Percentiles rank a stretch among this genome's conserved stretches.
phyloP scores from a whole-genome alignment of 2,329 filamentous ascomycete species.

The Talaromyces marneffei region DNA sequence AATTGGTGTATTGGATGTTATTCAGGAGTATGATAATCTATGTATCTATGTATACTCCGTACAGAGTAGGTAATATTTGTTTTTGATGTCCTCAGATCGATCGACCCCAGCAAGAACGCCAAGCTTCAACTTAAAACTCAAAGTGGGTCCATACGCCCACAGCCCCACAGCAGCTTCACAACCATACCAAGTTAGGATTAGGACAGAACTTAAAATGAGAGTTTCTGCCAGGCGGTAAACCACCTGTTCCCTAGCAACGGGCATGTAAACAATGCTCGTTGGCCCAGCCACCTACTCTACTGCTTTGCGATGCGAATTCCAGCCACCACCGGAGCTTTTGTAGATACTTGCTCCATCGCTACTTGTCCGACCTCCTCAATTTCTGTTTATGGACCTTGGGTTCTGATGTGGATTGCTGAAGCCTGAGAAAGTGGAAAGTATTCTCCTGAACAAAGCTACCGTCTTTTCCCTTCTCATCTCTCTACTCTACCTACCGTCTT shows the following conservation, averaged over 20 bases:
- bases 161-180: neutral
- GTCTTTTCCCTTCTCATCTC: constrained; percentile 4
- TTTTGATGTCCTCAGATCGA: neutral
- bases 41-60: no score
- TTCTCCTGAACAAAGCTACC: constrained; percentile 12
- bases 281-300: constrained; percentile 35
- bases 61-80: no score
- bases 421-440: constrained; percentile 3
- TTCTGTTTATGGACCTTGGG: neutral
- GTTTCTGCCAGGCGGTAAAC: constrained; percentile 28
- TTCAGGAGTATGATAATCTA: neutral
- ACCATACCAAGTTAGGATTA: neutral
- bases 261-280: constrained; percentile 38
- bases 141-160: neutral
- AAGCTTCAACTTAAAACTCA: constrained; percentile 2
- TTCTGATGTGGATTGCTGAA: neutral
- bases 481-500: neutral
- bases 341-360: constrained; percentile 3
- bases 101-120: constrained; percentile 1
- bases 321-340: constrained; percentile 28
- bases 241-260: constrained; percentile 32
- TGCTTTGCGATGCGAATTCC: constrained; percentile 17
- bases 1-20: neutral
- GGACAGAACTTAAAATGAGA: constrained; percentile 9
- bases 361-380: constrained; percentile 16